Evolutionary conservation across 2,329 filamentous ascomycete species (phyloP).

Genomic region (Drechslerella coelobrocha): DNA sequence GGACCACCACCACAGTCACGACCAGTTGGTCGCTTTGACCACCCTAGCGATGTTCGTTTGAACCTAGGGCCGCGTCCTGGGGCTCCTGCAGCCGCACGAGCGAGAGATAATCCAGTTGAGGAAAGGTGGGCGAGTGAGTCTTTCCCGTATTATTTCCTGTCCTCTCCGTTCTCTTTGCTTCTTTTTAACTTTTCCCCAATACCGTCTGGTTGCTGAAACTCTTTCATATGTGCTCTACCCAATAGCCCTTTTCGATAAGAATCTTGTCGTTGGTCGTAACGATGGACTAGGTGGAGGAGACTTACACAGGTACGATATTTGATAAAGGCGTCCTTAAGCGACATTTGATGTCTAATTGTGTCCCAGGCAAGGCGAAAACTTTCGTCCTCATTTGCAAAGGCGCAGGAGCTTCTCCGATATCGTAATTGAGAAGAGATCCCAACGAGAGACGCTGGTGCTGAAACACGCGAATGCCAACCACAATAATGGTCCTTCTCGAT

Average conservation of each 20-base stretch:
- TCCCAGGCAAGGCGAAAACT: slow-evolving; percentile 26
- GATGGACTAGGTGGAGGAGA: slow-evolving; percentile 40
- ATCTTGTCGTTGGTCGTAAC: slow-evolving; percentile 5
- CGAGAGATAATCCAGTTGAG: slow-evolving; percentile 15
- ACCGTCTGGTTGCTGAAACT: no score
- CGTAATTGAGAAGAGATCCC: background rate
- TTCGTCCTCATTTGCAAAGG: slow-evolving; percentile 18
- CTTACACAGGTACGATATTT: slow-evolving; percentile 27
- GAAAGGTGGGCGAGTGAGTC: slow-evolving; percentile 17
- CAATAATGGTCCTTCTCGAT: slow-evolving; percentile 25
- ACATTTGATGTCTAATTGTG: no score
- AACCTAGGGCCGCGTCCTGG: slow-evolving; percentile 26
- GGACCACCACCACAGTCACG: slow-evolving; percentile 4
- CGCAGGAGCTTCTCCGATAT: slow-evolving; percentile 32
- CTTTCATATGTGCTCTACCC: no score
- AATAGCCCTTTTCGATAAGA: slow-evolving; percentile 27
- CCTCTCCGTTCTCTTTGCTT: background rate
- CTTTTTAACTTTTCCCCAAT: background rate
- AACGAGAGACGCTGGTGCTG: background rate
- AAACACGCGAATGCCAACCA: background rate
- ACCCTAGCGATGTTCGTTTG: slow-evolving; percentile 34
- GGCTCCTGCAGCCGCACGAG: background rate
- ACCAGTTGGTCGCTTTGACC: slow-evolving; percentile 1
- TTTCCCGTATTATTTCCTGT: background rate
- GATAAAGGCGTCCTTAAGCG: background rate